These are phyloP conservation scores for Trichophyton benhamiae DNA, from an alignment of 2,329 filamentous ascomycete genomes.

Conservation along the genomic window DNA sequence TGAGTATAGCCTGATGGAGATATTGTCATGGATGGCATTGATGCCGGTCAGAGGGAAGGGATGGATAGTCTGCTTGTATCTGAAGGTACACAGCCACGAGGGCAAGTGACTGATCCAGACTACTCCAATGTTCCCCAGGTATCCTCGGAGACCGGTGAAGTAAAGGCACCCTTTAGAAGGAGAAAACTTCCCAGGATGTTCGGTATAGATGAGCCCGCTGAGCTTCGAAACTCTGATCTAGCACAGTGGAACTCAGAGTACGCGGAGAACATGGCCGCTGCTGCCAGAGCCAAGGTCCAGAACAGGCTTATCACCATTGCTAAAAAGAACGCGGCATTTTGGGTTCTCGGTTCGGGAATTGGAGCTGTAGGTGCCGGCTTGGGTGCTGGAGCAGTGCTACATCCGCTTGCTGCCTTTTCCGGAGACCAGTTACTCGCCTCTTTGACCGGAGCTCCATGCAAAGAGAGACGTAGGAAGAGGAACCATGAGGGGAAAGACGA, in stretches of 20 bases:
- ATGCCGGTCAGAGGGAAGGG: constrained; percentile 9
- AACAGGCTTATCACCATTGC: constrained; percentile 36
- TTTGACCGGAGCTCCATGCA: constrained; percentile 29
- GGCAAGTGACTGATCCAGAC: constrained; percentile 12
- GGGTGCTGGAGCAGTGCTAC: constrained; percentile 28
- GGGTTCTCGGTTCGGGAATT: constrained; percentile 47
- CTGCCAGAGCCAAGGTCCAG: constrained; percentile 33
- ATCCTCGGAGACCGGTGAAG: constrained; percentile 13
- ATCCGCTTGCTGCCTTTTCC: constrained; percentile 48
- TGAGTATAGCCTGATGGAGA: constrained; percentile 8
- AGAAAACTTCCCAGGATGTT: constrained; percentile 31
- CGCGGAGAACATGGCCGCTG: constrained; percentile 46
- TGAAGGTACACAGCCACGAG: not conserved
- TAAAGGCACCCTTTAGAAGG: constrained; percentile 19
- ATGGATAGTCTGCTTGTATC: constrained; percentile 16
- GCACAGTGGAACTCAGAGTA: constrained; percentile 48
- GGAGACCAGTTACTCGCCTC: constrained; percentile 43
- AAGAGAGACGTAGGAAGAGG: constrained; percentile 19
- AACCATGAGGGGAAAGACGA: constrained; percentile 14
- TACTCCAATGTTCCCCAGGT: constrained; percentile 10
- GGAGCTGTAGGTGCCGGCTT: constrained; percentile 41
- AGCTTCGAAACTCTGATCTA: constrained; percentile 46
- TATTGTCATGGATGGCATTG: constrained; percentile 15
- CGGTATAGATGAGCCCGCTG: constrained; percentile 37
- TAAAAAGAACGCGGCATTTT: constrained; percentile 52